Percentiles rank a stretch among this genome's conserved stretches.
Conservation (phyloP, 75 land plant species). For the Cunninghamia lanceolata region DNA sequence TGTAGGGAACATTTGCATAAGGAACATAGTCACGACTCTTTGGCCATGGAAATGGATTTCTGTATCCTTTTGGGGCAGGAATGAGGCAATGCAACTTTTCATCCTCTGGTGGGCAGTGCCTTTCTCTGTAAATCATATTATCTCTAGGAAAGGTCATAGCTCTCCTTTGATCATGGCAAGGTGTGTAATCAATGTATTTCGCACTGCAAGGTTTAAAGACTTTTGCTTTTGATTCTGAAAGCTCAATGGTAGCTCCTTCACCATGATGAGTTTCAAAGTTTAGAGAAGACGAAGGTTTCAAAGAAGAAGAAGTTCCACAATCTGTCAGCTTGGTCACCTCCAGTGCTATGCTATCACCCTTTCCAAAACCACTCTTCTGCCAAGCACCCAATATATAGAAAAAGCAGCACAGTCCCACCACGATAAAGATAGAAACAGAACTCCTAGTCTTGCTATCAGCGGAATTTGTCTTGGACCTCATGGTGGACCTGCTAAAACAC, state of each 20-base stretch:
- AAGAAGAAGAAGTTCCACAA: conserved; percentile 28
- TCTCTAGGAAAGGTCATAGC: conserved; percentile 86
- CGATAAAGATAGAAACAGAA: conserved; percentile 58
- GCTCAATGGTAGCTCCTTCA: conserved; percentile 18
- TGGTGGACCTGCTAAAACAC: conserved; percentile 20
- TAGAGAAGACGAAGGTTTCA: conserved; percentile 18
- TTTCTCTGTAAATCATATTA: conserved; percentile 75
- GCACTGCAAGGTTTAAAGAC: conserved; percentile 57
- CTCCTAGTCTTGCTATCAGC: conserved; percentile 55
- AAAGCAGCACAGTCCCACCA: conserved; percentile 76
- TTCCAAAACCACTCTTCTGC: conserved; percentile 81
- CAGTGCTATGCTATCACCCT: conserved; percentile 62
- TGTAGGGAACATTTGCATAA: conserved; percentile 94
- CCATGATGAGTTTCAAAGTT: conserved; percentile 77
- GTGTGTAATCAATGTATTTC: conserved; percentile 76
- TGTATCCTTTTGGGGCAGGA: conserved; percentile 94
- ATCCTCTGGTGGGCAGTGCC: conserved; percentile 80
- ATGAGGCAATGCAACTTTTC: conserved; percentile 85
- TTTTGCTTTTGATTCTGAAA: conserved; percentile 28
- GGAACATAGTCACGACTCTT: conserved; percentile 93
- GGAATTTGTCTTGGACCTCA: conserved; percentile 39
- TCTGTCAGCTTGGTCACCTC: conserved; percentile 55
- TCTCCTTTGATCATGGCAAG: conserved; percentile 86
- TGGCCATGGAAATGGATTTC: conserved; percentile 91
- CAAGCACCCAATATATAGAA: conserved; percentile 83